Evolutionary conservation across 495 filamentous ascomycete species (phyloP).

Genomic region (Pseudoneurospora amorphoporcata): DNA sequence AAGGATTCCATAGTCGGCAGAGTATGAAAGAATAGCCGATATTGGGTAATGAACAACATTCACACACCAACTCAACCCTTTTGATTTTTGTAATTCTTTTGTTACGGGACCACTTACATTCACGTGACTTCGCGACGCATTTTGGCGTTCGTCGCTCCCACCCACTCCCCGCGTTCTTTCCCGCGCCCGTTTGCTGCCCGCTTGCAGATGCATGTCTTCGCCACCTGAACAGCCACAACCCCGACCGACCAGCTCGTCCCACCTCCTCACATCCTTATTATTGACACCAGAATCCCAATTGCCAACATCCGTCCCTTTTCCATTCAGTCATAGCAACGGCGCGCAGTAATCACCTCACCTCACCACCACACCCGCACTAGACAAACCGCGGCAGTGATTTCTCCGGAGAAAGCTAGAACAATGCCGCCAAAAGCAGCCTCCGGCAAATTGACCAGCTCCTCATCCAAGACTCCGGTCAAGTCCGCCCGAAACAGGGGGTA

Average conservation of each 20-base stretch:
- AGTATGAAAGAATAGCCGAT: not conserved
- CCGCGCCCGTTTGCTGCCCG: not conserved
- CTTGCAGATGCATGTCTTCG: not conserved
- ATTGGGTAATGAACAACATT: not conserved
- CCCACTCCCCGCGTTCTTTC: not conserved
- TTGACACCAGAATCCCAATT: not conserved
- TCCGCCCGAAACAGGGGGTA: not conserved
- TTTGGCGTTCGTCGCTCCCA: not conserved
- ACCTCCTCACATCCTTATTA: not conserved
- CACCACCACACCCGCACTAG: not conserved
- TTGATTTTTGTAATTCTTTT: not conserved
- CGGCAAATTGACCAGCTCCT: not conserved
- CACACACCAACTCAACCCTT: not conserved
- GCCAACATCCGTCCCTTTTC: not conserved
- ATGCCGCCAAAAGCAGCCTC: not conserved
- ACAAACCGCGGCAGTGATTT: not conserved
- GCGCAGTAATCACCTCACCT: not conserved
- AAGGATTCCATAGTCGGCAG: not conserved
- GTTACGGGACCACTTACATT: not conserved
- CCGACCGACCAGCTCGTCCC: not conserved
- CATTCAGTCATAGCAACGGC: not conserved
- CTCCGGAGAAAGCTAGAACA: not conserved
- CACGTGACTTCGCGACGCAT: conserved; percentile 12
- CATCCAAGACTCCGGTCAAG: not conserved
- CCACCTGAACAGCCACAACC: not conserved